A percentile compares a stretch with the other conserved stretches of the same genome.
Conservation (phyloP, 2,329 filamentous ascomycete genomes). For the Magnaporthiopsis incrustans region DNA sequence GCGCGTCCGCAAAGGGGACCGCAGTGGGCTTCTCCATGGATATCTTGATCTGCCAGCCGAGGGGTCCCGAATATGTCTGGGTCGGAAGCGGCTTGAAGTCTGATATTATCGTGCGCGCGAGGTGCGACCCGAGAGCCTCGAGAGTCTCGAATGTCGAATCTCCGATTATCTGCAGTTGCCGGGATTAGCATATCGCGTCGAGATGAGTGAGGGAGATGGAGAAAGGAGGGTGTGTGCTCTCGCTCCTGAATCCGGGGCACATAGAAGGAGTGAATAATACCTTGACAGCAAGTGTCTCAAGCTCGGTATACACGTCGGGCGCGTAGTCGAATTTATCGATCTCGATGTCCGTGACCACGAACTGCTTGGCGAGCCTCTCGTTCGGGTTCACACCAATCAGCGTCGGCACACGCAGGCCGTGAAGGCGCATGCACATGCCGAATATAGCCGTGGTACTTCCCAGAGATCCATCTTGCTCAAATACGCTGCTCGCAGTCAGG, state of each 20-base stretch:
- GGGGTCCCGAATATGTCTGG: conserved; percentile 24
- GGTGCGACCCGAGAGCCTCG: conserved; percentile 48
- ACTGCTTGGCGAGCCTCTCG: conserved; percentile 59
- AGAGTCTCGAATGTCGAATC: conserved; percentile 54
- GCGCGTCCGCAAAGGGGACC: conserved; percentile 63
- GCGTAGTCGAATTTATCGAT: conserved; percentile 42
- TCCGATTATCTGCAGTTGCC: conserved; percentile 37
- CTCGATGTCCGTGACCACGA: conserved; percentile 54
- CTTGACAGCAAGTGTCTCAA: conserved; percentile 55
- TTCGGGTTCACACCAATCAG: conserved; percentile 67
- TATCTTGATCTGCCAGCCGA: conserved; percentile 48
- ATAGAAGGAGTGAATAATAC: conserved; percentile 30
- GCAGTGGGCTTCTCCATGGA: conserved; percentile 66
- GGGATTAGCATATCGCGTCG: neutral
- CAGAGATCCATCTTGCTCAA: conserved; percentile 13
- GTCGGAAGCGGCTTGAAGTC: conserved; percentile 28
- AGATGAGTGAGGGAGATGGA: neutral
- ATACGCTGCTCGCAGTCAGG: conserved; percentile 38
- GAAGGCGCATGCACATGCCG: conserved; percentile 35
- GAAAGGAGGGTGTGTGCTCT: neutral
- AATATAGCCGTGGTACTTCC: conserved; percentile 14
- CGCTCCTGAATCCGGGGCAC: no score
- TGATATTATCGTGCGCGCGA: conserved; percentile 36
- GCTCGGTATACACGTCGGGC: conserved; percentile 41
- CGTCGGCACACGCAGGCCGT: conserved; percentile 54